phyloP scores from a whole-genome alignment of 768 basidiomycete species.

The Candolleomyces efflorescens region DNA sequence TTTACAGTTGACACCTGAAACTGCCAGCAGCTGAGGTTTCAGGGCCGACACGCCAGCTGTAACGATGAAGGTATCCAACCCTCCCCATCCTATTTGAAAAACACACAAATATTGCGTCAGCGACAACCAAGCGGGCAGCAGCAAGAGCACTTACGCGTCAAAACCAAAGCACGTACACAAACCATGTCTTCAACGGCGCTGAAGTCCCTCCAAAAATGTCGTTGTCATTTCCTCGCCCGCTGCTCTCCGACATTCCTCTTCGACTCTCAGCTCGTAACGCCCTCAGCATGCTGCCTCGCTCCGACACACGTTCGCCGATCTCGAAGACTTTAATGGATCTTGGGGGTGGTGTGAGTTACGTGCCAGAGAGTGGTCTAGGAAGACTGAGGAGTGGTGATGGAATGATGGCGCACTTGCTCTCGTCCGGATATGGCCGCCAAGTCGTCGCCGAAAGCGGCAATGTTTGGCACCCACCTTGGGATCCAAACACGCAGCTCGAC shows the following conservation, averaged over 20 bases:
- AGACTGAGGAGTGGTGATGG: too few relatives aligned
- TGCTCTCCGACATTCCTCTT: slow-evolving; percentile 44
- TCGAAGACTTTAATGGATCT: slow-evolving; percentile 28
- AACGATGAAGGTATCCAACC: slow-evolving; percentile 79
- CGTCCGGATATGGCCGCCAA: too few relatives aligned
- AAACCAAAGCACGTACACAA: slow-evolving; percentile 37
- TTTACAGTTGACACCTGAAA: slow-evolving; percentile 51
- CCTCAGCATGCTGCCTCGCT: slow-evolving; percentile 62
- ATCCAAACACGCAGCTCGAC: too few relatives aligned
- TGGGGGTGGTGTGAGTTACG: neutral
- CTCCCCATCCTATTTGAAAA: slow-evolving; percentile 62
- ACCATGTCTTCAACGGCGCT: slow-evolving; percentile 64
- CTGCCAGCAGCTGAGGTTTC: slow-evolving; percentile 65
- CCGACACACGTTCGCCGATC: slow-evolving; percentile 69
- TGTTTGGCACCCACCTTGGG: too few relatives aligned
- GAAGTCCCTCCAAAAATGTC: slow-evolving; percentile 59
- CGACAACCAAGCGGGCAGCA: too few relatives aligned
- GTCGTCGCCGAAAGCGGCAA: too few relatives aligned
- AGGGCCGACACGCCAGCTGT: slow-evolving; percentile 83
- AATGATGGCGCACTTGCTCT: neutral
- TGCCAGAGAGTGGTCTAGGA: neutral
- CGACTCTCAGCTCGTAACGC: slow-evolving; percentile 72
- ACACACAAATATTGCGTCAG: neutral
- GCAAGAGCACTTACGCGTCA: slow-evolving; percentile 46
- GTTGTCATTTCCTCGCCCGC: slow-evolving; percentile 10